Evolutionary conservation across 2,329 filamentous ascomycete genomes (phyloP).

Genomic region (Hypoxylon sp.): DNA sequence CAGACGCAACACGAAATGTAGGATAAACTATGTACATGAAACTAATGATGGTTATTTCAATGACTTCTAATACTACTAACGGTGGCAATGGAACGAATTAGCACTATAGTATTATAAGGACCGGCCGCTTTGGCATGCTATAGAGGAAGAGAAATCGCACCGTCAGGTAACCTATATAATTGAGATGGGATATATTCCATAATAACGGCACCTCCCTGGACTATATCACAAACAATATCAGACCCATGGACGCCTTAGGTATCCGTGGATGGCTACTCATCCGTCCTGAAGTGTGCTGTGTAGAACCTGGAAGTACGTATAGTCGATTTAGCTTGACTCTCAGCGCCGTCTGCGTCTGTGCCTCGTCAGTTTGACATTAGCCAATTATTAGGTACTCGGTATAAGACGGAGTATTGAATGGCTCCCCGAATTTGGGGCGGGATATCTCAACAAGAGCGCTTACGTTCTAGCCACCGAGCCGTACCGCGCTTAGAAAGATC

Average conservation of each 20-base stretch:
- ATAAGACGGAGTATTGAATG: not conserved
- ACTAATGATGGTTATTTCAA: not conserved
- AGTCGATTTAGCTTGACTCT: not conserved
- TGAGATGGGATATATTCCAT: not conserved
- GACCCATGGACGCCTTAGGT: not conserved
- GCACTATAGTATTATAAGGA: conserved; percentile 3
- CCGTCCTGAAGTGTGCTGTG: not conserved
- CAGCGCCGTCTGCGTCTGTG: not conserved
- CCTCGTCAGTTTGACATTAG: not conserved
- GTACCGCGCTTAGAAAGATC: not conserved
- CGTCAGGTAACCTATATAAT: not conserved
- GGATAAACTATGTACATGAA: not conserved
- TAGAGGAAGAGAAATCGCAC: not conserved
- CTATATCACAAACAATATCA: not conserved
- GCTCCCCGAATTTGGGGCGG: not conserved
- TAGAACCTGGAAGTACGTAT: conserved; percentile 4
- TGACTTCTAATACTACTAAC: not conserved
- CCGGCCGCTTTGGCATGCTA: not conserved
- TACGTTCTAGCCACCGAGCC: conserved; percentile 10
- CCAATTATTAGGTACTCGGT: not conserved
- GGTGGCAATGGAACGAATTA: not conserved
- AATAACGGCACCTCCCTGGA: not conserved
- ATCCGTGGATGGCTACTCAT: not conserved
- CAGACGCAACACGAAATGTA: not conserved
- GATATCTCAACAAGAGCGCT: conserved; percentile 4